Evolutionary conservation across 1,284 basidiomycete genomes (phyloP), one percentile per base, ranked within the genome.

Genomic region (Laetiporus sulphureus): DNA sequence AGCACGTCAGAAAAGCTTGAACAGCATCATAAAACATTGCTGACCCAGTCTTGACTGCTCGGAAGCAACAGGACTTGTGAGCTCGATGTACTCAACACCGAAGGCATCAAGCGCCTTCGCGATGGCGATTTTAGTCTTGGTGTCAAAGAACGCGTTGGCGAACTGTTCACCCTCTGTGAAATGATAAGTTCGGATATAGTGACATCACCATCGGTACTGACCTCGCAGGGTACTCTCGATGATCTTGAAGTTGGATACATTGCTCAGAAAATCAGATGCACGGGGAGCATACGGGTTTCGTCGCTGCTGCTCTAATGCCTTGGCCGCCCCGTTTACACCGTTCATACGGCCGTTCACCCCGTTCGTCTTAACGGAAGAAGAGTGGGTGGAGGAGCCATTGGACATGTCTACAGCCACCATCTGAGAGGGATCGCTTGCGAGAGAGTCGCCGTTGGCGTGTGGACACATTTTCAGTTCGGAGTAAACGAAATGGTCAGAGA

Each of bases 81-180:
- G 83, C 66, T 99, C 96, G 62, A 99, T 95, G 77, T 98, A 99
- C 66, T 99, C 96, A 48, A 99, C 96, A 61, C 96, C 96, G 60
- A 97, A 97, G 39, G 91, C 92, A 73, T 96, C 93, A 41, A 96
- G 80, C 23, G 88, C 93, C 73, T 87, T 94, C 56, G 96, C 96
- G 57, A 99, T 99, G 63, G 94, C 93, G 66, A 98, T 97, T 80
- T 99, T 99, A 71, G 94, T 99, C 76, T 96, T 94, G 63, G 92
- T 94, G 65, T 96, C 94, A 66, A 97, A 98, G 76, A 97, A 99
- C 42, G 96, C 95, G 60, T 98, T 99, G 51, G 96, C 95, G 58
- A 99, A 99, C 67, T 99, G 92, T 69, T 99, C 91, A 56, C 95
- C 93, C 89, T 98, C 93, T 94, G 59, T 27, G 13, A 27, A n/a